Conservation (phyloP, 2,329 filamentous ascomycete species). For the Emydomyces testavorans region DNA sequence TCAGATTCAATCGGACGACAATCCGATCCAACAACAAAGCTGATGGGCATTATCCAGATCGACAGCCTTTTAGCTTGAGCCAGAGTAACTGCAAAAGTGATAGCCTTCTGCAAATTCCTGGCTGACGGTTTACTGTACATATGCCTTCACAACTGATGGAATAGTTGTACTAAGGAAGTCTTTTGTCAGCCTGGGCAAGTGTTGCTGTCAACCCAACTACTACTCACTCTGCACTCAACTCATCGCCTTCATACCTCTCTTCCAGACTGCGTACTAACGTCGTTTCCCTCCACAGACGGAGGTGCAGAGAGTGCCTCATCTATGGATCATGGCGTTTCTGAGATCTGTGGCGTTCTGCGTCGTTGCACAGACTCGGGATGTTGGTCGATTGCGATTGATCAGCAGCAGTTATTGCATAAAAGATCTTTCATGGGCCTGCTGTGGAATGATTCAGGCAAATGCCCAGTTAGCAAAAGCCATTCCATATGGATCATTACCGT, state of each 20-base stretch:
- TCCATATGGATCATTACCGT: neutral
- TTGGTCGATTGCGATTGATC: constrained; percentile 5
- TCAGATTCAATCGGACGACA: neutral
- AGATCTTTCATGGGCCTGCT: neutral
- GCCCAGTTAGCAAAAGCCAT: too few relatives aligned
- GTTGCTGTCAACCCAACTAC: too few relatives aligned
- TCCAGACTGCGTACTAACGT: too few relatives aligned
- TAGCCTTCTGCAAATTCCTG: neutral
- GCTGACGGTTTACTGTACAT: neutral
- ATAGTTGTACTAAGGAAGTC: too few relatives aligned
- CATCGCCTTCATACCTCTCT: too few relatives aligned
- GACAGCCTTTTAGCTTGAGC: neutral
- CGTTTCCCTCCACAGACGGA: too few relatives aligned
- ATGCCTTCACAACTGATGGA: too few relatives aligned
- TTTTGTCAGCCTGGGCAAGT: too few relatives aligned
- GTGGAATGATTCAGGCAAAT: too few relatives aligned
- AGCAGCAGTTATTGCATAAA: neutral
- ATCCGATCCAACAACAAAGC: neutral
- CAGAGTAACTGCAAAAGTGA: neutral
- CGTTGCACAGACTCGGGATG: constrained; percentile 11
- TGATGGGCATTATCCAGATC: neutral
- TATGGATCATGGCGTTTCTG: neutral
- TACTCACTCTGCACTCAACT: too few relatives aligned
- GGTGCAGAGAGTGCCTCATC: too few relatives aligned
- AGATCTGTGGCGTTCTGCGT: constrained; percentile 4